Evolutionary conservation across 1,139 yeast species (phyloP).

Genomic region (Petasospora fabianii): DNA sequence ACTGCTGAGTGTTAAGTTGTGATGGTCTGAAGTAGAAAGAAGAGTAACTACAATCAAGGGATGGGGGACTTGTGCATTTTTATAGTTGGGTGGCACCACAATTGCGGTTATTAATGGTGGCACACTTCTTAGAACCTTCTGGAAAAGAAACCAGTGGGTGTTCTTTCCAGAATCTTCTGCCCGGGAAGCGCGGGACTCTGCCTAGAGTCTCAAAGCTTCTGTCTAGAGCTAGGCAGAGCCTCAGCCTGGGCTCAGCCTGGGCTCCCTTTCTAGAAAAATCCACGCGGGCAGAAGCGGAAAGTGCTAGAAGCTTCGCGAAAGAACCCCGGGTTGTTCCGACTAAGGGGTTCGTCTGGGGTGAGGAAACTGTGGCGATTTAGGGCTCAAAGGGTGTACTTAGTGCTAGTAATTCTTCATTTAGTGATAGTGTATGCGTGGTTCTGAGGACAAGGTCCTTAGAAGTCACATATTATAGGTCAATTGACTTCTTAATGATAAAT

Average conservation of each 20-base stretch:
- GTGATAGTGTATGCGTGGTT: no score
- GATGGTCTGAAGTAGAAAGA: not conserved
- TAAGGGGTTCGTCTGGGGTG: no score
- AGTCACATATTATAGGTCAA: no score
- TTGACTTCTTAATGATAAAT: no score
- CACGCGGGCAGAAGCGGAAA: no score
- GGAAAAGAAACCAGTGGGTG: not conserved
- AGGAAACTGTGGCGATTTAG: no score
- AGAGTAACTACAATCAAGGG: not conserved
- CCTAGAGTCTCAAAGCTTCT: not conserved
- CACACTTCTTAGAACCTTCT: slow-evolving; percentile 1
- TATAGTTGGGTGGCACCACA: not conserved
- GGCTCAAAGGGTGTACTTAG: no score
- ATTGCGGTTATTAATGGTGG: not conserved
- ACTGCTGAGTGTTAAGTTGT: not conserved
- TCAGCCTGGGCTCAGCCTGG: not conserved
- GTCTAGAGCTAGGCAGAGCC: slow-evolving; percentile 1
- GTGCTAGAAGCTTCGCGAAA: no score
- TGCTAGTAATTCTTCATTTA: no score
- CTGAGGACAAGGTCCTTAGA: no score
- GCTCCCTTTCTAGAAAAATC: not conserved
- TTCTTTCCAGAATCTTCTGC: slow-evolving; percentile 3
- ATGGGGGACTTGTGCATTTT: not conserved
- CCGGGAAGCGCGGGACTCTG: not conserved
- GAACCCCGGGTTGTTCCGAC: no score